Percentiles rank a stretch among this genome's conserved stretches.
phyloP scores from a whole-genome alignment of 345 rosid species.

The Adansonia digitata region DNA sequence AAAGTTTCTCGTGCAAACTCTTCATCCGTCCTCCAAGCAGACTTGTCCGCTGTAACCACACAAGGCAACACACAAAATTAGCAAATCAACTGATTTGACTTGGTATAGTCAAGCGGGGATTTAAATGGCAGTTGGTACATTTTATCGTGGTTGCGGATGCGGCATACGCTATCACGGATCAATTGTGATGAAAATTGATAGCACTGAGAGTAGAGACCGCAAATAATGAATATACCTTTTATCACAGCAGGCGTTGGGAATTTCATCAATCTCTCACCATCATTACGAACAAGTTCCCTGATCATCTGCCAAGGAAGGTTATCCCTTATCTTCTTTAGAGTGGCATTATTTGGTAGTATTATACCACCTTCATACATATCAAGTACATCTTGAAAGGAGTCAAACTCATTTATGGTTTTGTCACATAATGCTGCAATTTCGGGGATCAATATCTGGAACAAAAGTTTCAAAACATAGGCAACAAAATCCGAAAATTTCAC shows the following conservation, averaged over 20 bases:
- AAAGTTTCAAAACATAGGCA: slow-evolving; percentile 42
- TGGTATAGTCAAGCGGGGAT: neutral
- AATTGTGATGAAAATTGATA: too few relatives aligned
- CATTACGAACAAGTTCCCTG: slow-evolving; percentile 73
- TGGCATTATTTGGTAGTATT: slow-evolving; percentile 30
- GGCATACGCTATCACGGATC: too few relatives aligned
- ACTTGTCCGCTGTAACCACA: slow-evolving; percentile 37
- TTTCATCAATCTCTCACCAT: slow-evolving; percentile 63
- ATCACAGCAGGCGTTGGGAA: slow-evolving; percentile 83
- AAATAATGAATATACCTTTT: slow-evolving; percentile 68
- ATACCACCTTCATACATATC: slow-evolving; percentile 62
- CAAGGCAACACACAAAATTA: neutral
- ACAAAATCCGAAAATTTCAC: slow-evolving; percentile 78
- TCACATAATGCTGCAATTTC: slow-evolving; percentile 59
- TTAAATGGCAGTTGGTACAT: too few relatives aligned
- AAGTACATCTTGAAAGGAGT: slow-evolving; percentile 58
- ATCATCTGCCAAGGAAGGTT: slow-evolving; percentile 78
- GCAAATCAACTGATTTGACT: too few relatives aligned
- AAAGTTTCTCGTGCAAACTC: slow-evolving; percentile 70
- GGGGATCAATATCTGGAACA: slow-evolving; percentile 54
- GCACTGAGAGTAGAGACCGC: too few relatives aligned
- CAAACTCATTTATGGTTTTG: slow-evolving; percentile 75
- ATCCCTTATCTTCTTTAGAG: slow-evolving; percentile 43
- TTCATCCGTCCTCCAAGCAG: slow-evolving; percentile 71
- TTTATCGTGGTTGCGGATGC: too few relatives aligned